Evolutionary conservation across 2,329 filamentous ascomycete species (phyloP), one percentile per base, ranked within the genome.

Genomic region (Mycosphaerella sp.): DNA sequence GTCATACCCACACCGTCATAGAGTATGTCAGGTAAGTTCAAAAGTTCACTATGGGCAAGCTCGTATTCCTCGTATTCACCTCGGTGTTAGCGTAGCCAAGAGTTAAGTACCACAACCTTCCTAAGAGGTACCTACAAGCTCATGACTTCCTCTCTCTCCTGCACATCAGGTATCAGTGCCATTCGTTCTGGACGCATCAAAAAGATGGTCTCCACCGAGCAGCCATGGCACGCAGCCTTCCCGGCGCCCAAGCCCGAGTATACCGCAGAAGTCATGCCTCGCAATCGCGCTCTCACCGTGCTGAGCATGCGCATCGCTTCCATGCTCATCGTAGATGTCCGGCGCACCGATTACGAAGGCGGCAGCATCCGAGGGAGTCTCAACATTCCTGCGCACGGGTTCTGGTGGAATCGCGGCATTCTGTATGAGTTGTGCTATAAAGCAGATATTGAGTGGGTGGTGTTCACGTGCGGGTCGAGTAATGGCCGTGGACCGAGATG

Each of bases 351-450:
- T 62, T 76, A 74, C 57, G 72, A 74, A 51, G 74, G 74, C 36
- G 74, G 74, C 11, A 63, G 67, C 4, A 74, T 76, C 45, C 65
- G 68, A 23, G 73, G 73, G n/a, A 74, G 71, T 59, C 61, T 77
- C 32, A 76, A 76, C 55, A 65, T 77, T 40, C 74, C 74, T n/a
- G 74, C 74, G 0, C 73, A 76, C 47, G 70, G 69, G 40, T 76
- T 77, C 64, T 75, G 71, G 62, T 67, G 70, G 69, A 76, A 76
- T 58, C 63, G 70, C 41, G 72, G 65, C 1, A 70, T 70, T n/a
- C 62, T 76, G 50, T 73, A 74, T 39, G 67, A 74, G 50, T 57
- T 77, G 32, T 73, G 71, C 48, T 74, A 72, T 57, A 68, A 74
- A 48, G 70, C 73, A 6, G 73, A 73, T 38, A 68, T 76, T 12